A percentile compares a stretch with the other conserved stretches of the same genome.
These are phyloP conservation scores for Solanum chiquidenum DNA, from an alignment of 257 asterid genomes.

Conservation along the genomic window DNA sequence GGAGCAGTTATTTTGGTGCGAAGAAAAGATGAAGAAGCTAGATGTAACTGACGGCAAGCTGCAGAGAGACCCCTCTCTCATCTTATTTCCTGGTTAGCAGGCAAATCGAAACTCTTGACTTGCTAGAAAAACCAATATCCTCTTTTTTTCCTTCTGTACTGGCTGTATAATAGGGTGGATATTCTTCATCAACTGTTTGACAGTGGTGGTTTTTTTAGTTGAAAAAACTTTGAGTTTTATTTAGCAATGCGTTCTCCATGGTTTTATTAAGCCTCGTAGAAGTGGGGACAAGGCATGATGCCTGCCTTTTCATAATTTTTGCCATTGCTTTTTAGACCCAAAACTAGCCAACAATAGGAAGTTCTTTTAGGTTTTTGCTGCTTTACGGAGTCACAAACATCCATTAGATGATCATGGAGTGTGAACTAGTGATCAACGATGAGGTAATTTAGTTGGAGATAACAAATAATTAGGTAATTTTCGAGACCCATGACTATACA, in stretches of 20 bases:
- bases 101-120: background rate
- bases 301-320: background rate
- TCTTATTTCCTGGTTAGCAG: slow-evolving; percentile 55
- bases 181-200: background rate
- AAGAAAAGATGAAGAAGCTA: slow-evolving; percentile 76
- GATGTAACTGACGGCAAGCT: slow-evolving; percentile 47
- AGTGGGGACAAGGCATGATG: background rate
- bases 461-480: background rate
- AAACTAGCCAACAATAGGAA: background rate
- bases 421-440: background rate
- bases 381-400: background rate
- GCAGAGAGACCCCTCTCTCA: slow-evolving; percentile 73
- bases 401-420: background rate
- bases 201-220: background rate
- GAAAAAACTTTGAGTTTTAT: background rate
- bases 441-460: background rate
- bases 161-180: background rate
- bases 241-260: background rate
- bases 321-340: background rate
- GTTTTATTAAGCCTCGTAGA: background rate
- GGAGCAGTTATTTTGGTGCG: slow-evolving; percentile 77
- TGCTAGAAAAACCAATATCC: background rate
- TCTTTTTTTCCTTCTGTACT: background rate
- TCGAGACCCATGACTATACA: background rate
- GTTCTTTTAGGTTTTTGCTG: background rate